Conservation (phyloP, 495 filamentous ascomycete genomes). For the Pseudevernia furfuracea region DNA sequence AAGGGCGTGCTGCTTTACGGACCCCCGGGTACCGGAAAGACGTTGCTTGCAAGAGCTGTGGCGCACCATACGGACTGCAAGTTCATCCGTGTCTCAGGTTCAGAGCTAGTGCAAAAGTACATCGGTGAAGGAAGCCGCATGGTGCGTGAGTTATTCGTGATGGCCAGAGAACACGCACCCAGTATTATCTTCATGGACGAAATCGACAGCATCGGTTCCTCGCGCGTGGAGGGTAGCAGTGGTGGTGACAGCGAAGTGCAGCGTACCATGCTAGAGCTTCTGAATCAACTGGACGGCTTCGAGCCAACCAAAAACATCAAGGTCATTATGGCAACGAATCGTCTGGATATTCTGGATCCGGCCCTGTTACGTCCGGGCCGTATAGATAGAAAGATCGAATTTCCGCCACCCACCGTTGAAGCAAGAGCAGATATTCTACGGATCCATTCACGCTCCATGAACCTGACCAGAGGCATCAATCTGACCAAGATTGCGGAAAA, state of each 20-base stretch:
- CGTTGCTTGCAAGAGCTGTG: conserved; percentile 86
- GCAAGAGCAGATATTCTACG: conserved; percentile 95
- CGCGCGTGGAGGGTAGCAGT: conserved; percentile 88
- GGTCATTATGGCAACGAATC: conserved; percentile 99
- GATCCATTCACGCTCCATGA: conserved; percentile 96
- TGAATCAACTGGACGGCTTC: conserved; percentile 98
- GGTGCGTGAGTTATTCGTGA: conserved; percentile 98
- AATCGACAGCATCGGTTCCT: conserved; percentile 97
- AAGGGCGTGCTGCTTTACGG: conserved; percentile 97
- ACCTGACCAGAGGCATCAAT: conserved; percentile 95
- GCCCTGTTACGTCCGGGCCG: conserved; percentile 88
- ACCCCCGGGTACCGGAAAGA: conserved; percentile 95
- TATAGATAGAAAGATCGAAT: conserved; percentile 99
- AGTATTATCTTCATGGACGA: conserved; percentile 99
- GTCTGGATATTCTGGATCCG: conserved; percentile 93
- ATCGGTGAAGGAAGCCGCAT: conserved; percentile 97
- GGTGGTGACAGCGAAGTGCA: conserved; percentile 99
- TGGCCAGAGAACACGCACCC: conserved; percentile 98
- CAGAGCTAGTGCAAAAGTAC: conserved; percentile 97
- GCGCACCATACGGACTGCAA: conserved; percentile 98
- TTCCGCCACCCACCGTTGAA: conserved; percentile 94
- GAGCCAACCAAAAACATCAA: conserved; percentile 99
- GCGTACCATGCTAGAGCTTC: conserved; percentile 95
- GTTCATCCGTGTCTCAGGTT: conserved; percentile 95
- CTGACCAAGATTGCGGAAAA: conserved; percentile 97